Conservation (phyloP, 2,329 filamentous ascomycete genomes). For the Fusarium tanahbumbuense region DNA sequence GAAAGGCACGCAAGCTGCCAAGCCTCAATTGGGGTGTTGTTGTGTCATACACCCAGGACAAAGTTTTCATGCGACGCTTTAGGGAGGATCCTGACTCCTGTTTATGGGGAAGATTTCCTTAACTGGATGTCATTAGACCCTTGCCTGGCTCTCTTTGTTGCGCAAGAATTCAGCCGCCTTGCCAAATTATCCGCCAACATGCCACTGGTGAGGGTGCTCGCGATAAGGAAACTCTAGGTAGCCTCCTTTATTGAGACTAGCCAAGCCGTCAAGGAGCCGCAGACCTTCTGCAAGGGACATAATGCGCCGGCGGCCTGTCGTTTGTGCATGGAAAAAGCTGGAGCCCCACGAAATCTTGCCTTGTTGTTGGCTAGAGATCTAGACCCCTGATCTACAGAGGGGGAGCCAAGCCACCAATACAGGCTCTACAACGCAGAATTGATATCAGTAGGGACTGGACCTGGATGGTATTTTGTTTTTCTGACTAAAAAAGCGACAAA, state of each 20-base stretch:
- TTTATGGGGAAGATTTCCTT: conserved; percentile 6
- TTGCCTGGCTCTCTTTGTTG: conserved; percentile 6
- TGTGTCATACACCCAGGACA: conserved; percentile 25
- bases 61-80: conserved; percentile 23
- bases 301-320: conserved; percentile 27
- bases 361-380: conserved; percentile 41
- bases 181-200: conserved; percentile 15
- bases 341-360: conserved; percentile 44
- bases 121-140: conserved; percentile 4
- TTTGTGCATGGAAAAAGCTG: conserved; percentile 44
- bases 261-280: conserved; percentile 38
- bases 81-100: conserved; percentile 3
- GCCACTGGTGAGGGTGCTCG: conserved; percentile 9
- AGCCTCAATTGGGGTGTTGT: neutral
- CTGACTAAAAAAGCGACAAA: conserved; percentile 14
- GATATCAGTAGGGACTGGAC: neutral
- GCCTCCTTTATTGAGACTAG: conserved; percentile 31
- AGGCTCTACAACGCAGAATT: conserved; percentile 6
- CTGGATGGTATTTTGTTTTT: conserved; percentile 27
- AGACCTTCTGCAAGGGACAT: conserved; percentile 44
- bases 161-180: conserved; percentile 21
- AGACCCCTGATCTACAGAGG: conserved; percentile 41
- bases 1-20: conserved; percentile 15
- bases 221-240: conserved; percentile 17
- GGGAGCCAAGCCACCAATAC: conserved; percentile 36